phyloP scores from a whole-genome alignment of 345 rosid genomes.

The Salix viminalis region DNA sequence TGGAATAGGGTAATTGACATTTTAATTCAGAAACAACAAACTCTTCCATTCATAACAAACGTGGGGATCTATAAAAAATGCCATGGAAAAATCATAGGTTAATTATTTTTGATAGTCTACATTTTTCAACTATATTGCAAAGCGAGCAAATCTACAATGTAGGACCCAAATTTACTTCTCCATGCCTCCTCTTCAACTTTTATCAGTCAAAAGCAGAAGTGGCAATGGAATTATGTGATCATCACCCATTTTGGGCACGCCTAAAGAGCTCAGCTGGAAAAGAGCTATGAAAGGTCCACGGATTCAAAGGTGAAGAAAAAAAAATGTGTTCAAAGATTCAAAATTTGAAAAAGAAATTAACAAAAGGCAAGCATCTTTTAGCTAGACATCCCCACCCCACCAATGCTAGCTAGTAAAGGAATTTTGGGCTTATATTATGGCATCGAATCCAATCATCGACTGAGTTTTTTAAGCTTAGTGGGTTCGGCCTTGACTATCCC shows the following conservation, averaged over 20 bases:
- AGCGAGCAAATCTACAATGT: conserved; percentile 17
- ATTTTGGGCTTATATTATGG: conserved; percentile 20
- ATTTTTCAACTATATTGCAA: conserved; percentile 20
- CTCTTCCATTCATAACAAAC: not conserved
- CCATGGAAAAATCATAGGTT: not conserved
- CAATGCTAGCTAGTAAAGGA: conserved; percentile 9
- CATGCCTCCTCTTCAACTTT: conserved; percentile 8
- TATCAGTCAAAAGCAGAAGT: conserved; percentile 27
- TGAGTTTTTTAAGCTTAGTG: conserved; percentile 22
- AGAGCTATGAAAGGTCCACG: conserved; percentile 12
- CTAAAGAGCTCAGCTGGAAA: conserved; percentile 3
- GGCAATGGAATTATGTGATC: conserved; percentile 8
- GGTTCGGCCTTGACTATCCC: conserved; percentile 34
- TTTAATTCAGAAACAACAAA: not conserved
- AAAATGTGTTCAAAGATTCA: conserved; percentile 21
- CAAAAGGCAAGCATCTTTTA: conserved; percentile 23
- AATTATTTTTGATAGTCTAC: not conserved
- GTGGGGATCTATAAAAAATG: not conserved
- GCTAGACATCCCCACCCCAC: conserved; percentile 21
- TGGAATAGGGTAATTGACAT: conserved; percentile 3
- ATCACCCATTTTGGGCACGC: conserved; percentile 5
- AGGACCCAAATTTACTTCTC: conserved; percentile 9
- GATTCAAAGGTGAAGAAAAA: conserved; percentile 11
- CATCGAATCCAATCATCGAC: conserved; percentile 36
- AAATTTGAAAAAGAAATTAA: not conserved